Evolutionary conservation across 352 stramenopile species (phyloP), one percentile per base, ranked within the genome.

Genomic region (Globisporangium yorkense): DNA sequence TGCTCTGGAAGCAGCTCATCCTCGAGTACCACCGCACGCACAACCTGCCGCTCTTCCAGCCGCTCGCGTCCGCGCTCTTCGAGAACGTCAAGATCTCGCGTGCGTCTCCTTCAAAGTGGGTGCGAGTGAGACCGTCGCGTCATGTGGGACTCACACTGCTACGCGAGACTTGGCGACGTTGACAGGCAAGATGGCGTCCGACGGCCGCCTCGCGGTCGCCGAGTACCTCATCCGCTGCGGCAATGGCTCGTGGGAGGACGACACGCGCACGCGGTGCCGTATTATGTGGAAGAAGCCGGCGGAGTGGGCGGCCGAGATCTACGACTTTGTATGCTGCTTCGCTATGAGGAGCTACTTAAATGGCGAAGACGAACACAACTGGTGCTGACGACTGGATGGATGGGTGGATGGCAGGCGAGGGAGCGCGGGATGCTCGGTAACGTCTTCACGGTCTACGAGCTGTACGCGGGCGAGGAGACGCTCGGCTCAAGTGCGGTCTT

Each of bases 261-360:
- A 91, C 53, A 85, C 78, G 41, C 74, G 71, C 61, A 91, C 80
- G 57, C 80, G 84, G 27, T 91, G 79, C 56, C 77, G 84, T 37
- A 85, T 94, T 57, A 91, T 92, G 77, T 94, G 84, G 84, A 94
- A 94, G 59, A 88, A 82, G 41, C 84, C 84, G 5, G 62, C 67
- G 12, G 84, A 90, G 62, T 94, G 84, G 84, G 84, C 84, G 16
- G 78, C 65, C 49, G 84, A 92, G 59, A 80, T 94, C 65, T 94
- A 94, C 65, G 83, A 90, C 63, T 91, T 89, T 74, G 84, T 94
- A 69, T 12, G 75, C 53, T 45, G 31, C 40, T 48, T 31, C 13
- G 20, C 20, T 16, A 13, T 40, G 1, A 16, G 20, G 0, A 33
- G 3, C 44, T 71, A 27, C 24, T 27, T 27, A 1, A 1, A 27